These are phyloP conservation scores for Leucoagaricus sp. DNA, from an alignment of 1,284 basidiomycete genomes.

Conservation along the genomic window DNA sequence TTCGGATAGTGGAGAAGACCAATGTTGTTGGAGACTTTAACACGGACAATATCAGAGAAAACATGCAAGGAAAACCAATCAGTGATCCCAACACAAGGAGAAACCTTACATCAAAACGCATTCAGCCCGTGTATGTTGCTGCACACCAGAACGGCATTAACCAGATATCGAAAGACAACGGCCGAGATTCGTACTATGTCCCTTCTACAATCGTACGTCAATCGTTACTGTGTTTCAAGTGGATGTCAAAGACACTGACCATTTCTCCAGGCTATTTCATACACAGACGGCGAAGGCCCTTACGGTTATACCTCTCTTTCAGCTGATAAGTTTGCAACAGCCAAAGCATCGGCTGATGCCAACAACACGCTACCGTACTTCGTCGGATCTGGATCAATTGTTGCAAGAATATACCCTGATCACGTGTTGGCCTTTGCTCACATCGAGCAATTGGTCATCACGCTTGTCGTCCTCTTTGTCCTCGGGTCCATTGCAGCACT, in stretches of 20 bases:
- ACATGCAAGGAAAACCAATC: conserved; percentile 7
- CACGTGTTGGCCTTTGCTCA: conserved; percentile 25
- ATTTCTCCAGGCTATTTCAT: conserved; percentile 31
- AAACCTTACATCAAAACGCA: neutral
- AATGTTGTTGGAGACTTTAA: conserved; percentile 31
- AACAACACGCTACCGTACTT: conserved; percentile 43
- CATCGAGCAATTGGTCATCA: conserved; percentile 26
- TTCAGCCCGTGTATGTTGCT: conserved; percentile 13
- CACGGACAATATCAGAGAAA: conserved; percentile 21
- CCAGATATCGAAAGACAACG: conserved; percentile 38
- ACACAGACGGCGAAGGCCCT: conserved; percentile 35
- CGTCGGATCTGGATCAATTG: conserved; percentile 33
- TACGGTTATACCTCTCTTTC: conserved; percentile 40
- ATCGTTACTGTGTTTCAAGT: neutral
- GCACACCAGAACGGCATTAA: conserved; percentile 43
- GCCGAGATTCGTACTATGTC: conserved; percentile 38
- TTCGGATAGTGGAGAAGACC: conserved; percentile 28
- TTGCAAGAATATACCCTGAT: conserved; percentile 36
- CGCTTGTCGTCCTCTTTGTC: conserved; percentile 25
- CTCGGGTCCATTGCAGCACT: conserved; percentile 34
- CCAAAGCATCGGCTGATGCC: conserved; percentile 38
- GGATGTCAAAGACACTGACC: neutral
- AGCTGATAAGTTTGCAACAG: conserved; percentile 29
- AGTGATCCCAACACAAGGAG: conserved; percentile 20
- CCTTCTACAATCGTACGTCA: conserved; percentile 39